Base-by-base conservation (phyloP, 345 rosid species). In the Lepidium didymum region DNA sequence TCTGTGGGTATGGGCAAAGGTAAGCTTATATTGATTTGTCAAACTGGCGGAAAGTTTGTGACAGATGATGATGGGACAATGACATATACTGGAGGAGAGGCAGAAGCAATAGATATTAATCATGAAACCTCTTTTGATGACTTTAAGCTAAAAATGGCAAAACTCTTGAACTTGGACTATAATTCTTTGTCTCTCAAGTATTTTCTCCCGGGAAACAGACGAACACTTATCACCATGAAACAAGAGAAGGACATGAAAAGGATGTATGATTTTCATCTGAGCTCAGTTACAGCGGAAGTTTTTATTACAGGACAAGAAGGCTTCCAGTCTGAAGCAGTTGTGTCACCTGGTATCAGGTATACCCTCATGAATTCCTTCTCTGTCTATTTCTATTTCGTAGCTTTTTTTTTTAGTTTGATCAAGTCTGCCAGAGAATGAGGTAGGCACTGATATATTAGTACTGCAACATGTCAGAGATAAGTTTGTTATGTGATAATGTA, bases 1-100 rank as follows among this genome's bases (percentile, higher is more conserved):
- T 58, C 11, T 64, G 29, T 76, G 37, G 62, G 46, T 64, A 92
- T 92, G 98, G 87, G 82, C 7, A 84, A 81, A 82, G 89, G 80
- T 45, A 92, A 92, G 85, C 96, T 92, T 56, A 90, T 90, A 69
- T 62, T 92, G 72, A 90, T 92, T 59, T 92, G 96, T 78, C 97
- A 85, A 80, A 82, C 71, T 34, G 91, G 96, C 5, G 98, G 97
- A 33, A 84, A 82, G 67, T 90, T 92, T 77, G 78, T 59, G 65
- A 79, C 84, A 10, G 80, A 81, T 44, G 84, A 83, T 64, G 93
- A 88, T 75, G 93, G 96, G 16, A 69, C 82, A 59, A 60, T 86
- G 78, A 82, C 81, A 16, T 92, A 92, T 72, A 64, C 49, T 50
- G 96, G 96, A 12, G 98, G 98, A 64, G 91, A 86, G 67, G 98